Percentiles rank a stretch among this genome's conserved stretches.
Conservation (phyloP, 78 protist genomes). For the Chrysochromulina tobinii region DNA sequence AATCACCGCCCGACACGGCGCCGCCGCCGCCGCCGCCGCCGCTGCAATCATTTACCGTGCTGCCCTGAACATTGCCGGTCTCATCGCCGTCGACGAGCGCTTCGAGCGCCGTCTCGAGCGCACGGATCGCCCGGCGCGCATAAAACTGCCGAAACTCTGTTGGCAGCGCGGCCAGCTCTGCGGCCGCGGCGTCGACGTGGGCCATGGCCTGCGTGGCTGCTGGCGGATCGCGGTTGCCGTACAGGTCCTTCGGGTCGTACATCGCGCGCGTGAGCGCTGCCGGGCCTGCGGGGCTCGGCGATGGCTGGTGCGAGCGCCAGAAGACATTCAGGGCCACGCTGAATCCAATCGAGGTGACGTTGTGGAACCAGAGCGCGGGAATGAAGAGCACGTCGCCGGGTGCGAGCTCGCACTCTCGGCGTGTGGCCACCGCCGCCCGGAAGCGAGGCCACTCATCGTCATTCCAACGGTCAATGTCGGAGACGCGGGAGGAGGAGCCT, state of each 20-base stretch:
- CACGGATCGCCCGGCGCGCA: neutral
- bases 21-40: too few relatives aligned
- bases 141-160: neutral
- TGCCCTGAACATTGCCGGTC: neutral
- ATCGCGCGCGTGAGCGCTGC: neutral
- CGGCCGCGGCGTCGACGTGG: neutral
- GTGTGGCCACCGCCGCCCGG: neutral
- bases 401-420: neutral
- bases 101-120: neutral
- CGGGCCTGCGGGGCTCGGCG: neutral
- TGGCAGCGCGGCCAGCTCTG: neutral
- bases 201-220: neutral
- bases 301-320: conserved; percentile 17
- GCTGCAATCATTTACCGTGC: neutral
- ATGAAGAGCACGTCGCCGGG: conserved; percentile 43
- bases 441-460: neutral
- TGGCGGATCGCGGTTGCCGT: conserved; percentile 31
- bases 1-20: too few relatives aligned
- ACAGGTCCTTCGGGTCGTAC: conserved; percentile 27
- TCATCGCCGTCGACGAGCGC: neutral
- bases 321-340: conserved; percentile 41
- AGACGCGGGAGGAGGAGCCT: conserved; percentile 27
- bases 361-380: conserved; percentile 46
- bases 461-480: neutral
- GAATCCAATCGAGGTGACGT: neutral